A percentile compares a stretch with the other conserved stretches of the same genome.
phyloP scores from a whole-genome alignment of 2,329 filamentous ascomycete genomes.

The Ophiostoma ulmi region DNA sequence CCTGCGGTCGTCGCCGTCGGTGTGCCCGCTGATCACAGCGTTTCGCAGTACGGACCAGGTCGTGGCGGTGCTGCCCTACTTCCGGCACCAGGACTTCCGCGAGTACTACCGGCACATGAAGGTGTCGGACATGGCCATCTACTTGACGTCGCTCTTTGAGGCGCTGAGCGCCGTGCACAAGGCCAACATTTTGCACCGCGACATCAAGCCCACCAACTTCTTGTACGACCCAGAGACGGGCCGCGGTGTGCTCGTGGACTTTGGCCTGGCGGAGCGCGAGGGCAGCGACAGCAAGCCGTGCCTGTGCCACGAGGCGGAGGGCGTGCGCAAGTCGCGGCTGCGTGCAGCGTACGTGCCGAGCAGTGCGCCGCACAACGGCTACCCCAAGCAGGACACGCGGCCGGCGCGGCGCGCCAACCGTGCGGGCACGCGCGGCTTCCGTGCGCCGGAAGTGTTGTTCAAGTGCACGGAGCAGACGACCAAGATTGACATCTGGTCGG shows the following conservation, averaged over 20 bases:
- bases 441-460: constrained; percentile 91
- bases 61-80: constrained; percentile 89
- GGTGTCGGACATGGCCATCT: constrained; percentile 78
- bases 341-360: constrained; percentile 53
- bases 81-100: constrained; percentile 90
- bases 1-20: constrained; percentile 72
- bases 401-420: constrained; percentile 87
- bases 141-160: constrained; percentile 82
- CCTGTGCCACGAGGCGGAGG: constrained; percentile 64
- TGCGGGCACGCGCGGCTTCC: constrained; percentile 90
- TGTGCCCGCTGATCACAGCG: constrained; percentile 95
- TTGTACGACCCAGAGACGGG: constrained; percentile 77
- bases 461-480: constrained; percentile 95
- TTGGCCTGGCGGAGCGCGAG: constrained; percentile 87
- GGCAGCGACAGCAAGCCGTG: constrained; percentile 74
- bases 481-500: constrained; percentile 95
- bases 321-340: constrained; percentile 57
- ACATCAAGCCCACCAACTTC: constrained; percentile 98
- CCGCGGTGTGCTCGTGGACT: constrained; percentile 93
- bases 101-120: constrained; percentile 90
- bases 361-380: constrained; percentile 50
- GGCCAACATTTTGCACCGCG: constrained; percentile 80
- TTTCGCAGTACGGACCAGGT: constrained; percentile 93
- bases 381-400: constrained; percentile 84
- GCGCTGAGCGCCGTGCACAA: constrained; percentile 79